Percentiles rank a stretch among this genome's conserved stretches.
Evolutionary conservation across 1,284 basidiomycete species (phyloP).

Genomic region (Filobasidium uniguttulatum): DNA sequence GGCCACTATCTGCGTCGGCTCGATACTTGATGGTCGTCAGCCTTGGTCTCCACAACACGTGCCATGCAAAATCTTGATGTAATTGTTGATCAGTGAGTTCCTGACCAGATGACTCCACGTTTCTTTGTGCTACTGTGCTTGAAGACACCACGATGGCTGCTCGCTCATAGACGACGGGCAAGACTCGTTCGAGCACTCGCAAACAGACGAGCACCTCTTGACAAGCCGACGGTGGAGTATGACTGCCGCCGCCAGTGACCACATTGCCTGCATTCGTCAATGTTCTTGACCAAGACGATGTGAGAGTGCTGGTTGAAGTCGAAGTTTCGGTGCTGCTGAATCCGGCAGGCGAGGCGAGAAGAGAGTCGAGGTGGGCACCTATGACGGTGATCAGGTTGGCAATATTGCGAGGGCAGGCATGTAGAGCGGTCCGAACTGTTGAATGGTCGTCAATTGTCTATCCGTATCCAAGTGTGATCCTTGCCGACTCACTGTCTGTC

Average conservation of each 20-base stretch:
- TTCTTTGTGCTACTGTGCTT: too few relatives aligned
- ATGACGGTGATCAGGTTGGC: constrained; percentile 63
- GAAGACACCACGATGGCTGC: too few relatives aligned
- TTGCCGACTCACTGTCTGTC: constrained; percentile 54
- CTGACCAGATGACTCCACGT: too few relatives aligned
- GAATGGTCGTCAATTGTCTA: neutral
- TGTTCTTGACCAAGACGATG: too few relatives aligned
- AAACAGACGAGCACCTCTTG: constrained; percentile 77
- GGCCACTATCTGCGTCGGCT: too few relatives aligned
- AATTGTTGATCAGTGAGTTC: neutral
- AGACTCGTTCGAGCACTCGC: constrained; percentile 67
- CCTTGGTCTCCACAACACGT: constrained; percentile 9
- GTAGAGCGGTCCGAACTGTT: constrained; percentile 63
- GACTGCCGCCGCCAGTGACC: constrained; percentile 41
- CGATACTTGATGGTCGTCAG: too few relatives aligned
- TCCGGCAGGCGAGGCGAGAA: constrained; percentile 64
- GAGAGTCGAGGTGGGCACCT: constrained; percentile 59
- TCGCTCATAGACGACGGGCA: constrained; percentile 72
- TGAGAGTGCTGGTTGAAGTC: constrained; percentile 37
- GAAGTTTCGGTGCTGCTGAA: constrained; percentile 55
- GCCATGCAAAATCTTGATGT: constrained; percentile 10
- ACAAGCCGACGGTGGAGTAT: too few relatives aligned
- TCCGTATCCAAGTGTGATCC: too few relatives aligned
- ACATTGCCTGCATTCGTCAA: too few relatives aligned
- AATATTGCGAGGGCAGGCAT: constrained; percentile 67